Conservation (phyloP, 78 protist species). For the Dictyostelium purpureum region DNA sequence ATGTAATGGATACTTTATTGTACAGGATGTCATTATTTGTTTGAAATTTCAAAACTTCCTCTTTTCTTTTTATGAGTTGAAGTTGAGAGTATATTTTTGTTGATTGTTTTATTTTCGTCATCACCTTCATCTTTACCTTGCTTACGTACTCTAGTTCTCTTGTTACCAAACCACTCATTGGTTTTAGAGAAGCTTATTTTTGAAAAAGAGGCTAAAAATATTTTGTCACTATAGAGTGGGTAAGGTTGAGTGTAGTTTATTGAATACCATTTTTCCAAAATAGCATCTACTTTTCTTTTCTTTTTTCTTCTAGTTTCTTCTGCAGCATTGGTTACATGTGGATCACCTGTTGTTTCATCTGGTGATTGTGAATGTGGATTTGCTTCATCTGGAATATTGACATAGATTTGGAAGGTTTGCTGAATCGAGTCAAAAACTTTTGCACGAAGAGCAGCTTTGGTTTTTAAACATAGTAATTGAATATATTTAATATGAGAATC, state of each 20-base stretch:
- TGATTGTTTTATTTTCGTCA: neutral
- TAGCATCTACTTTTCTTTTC: neutral
- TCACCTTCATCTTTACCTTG: neutral
- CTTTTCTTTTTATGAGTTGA: too few species aligned
- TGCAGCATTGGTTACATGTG: neutral
- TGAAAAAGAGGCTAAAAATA: neutral
- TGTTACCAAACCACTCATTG: constrained; percentile 17
- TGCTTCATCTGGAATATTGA: neutral
- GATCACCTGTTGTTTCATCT: too few species aligned
- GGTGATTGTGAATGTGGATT: neutral
- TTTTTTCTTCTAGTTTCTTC: neutral
- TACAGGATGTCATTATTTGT: too few species aligned
- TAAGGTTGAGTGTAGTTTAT: neutral
- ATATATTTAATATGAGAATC: neutral
- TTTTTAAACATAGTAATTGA: neutral
- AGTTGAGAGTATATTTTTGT: too few species aligned
- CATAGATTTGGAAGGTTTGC: neutral
- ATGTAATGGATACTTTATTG: too few species aligned
- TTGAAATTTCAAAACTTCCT: too few species aligned
- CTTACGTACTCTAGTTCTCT: neutral
- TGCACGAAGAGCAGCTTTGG: neutral
- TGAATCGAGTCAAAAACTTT: neutral
- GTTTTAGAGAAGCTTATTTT: neutral
- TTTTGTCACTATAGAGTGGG: neutral
- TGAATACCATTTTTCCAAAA: neutral